Base-by-base conservation (phyloP, 208 protist genomes). In the Trypanosoma melophagium region DNA sequence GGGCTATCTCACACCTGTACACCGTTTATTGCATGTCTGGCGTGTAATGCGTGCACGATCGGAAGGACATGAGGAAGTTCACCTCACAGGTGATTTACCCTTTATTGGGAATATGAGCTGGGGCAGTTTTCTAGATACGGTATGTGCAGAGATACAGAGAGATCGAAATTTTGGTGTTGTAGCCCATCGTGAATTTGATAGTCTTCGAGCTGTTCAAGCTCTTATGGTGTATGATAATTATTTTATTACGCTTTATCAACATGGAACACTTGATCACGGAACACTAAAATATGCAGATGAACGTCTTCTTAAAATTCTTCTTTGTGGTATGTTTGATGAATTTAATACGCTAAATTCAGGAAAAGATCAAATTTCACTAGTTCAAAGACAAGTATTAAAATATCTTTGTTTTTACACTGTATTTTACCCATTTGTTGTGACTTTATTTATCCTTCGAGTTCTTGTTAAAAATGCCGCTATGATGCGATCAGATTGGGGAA, bases 181-280 rank as follows among this genome's bases (percentile, higher is more conserved):
- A n/a, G 56, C 24, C 22, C 52, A 77, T 47, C 44, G 66, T 31
- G 72, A 77, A n/a, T 80, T 86, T 65, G 76, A 89, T 69, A 79
- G 71, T 25, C 62, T 90, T 64, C 77, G 78, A 19, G 84, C 87
- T 8, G 63, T 89, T 35, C 84, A 91, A 54, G 77, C 80, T 1
- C 77, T 91, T 31, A 81, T 92, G 78, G 77, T 86, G 58, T 74
- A 83, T 35, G 89, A 95, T 31, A 95, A 95, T 63, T 88, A 81
- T 44, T 55, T 92, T 52, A 81, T 91, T 38, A 70, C 84, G 2
- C 38, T 95, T n/a, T 63, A 90, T 51, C 76, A 92, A 19, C 53
- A 59, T 8, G 78, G 73, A 17, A 60, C 84, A n/a, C 52, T 88
- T 21, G 71, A 84, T 8, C 50, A 57, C 8, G 79, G 80, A 9